These are phyloP conservation scores for Cutaneotrichosporon dermatis DNA, from an alignment of 1,284 basidiomycete genomes.

Conservation along the genomic window DNA sequence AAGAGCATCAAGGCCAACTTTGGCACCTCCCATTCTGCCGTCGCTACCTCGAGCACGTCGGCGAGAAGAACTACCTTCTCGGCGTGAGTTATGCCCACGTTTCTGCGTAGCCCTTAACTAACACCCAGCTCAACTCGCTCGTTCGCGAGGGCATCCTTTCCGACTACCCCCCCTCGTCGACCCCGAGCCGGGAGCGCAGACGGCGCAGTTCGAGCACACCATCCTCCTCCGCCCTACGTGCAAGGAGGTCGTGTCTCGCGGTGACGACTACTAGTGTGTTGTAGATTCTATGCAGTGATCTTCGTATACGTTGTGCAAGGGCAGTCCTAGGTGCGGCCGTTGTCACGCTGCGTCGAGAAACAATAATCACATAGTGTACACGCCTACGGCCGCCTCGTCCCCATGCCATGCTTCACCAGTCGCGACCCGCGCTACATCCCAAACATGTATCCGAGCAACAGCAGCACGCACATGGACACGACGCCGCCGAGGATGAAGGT, in stretches of 20 bases:
- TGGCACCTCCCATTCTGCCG: slow-evolving; percentile 95
- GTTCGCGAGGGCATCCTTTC: slow-evolving; percentile 83
- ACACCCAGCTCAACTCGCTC: slow-evolving; percentile 73
- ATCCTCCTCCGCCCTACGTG: slow-evolving; percentile 83
- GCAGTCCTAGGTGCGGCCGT: too few relatives aligned
- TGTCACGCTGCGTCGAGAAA: not conserved
- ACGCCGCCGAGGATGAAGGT: slow-evolving; percentile 82
- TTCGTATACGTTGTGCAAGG: not conserved
- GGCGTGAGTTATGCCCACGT: slow-evolving; percentile 58
- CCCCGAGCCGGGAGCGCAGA: slow-evolving; percentile 64
- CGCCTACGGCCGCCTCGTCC: too few relatives aligned
- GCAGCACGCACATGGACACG: slow-evolving; percentile 75
- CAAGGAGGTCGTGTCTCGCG: slow-evolving; percentile 92
- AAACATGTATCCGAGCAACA: slow-evolving; percentile 73
- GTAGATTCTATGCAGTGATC: slow-evolving; percentile 4
- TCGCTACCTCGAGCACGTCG: slow-evolving; percentile 84
- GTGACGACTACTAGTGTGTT: slow-evolving; percentile 71
- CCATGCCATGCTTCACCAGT: not conserved
- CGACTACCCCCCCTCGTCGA: slow-evolving; percentile 91
- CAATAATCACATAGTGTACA: too few relatives aligned
- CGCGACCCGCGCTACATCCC: slow-evolving; percentile 39
- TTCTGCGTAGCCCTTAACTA: not conserved
- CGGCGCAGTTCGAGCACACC: slow-evolving; percentile 94
- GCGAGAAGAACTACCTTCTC: slow-evolving; percentile 92
- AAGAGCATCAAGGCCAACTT: slow-evolving; percentile 90